phyloP scores from a whole-genome alignment of 208 protist genomes.

The Porcisia hertigi region DNA sequence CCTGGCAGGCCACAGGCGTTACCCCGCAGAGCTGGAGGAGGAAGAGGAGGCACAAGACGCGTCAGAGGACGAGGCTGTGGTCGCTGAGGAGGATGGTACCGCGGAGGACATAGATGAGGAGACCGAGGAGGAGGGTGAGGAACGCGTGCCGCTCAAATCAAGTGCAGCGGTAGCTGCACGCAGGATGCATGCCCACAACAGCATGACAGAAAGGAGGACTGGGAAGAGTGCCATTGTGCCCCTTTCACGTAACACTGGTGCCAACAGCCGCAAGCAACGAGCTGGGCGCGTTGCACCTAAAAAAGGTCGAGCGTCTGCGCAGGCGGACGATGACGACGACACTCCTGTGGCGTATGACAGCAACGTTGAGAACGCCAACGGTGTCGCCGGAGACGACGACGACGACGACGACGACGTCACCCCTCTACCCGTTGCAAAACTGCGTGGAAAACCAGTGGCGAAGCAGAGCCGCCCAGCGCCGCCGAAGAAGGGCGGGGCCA shows the following conservation, averaged over 20 bases:
- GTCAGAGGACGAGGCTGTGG: constrained; percentile 19
- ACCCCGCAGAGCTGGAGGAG: neutral
- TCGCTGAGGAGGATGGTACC: constrained; percentile 23
- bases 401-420: neutral
- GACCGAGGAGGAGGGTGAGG: constrained; percentile 18
- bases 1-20: neutral
- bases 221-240: neutral
- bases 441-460: constrained; percentile 5
- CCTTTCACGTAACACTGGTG: neutral
- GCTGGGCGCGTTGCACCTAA: neutral
- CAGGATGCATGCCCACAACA: constrained; percentile 1
- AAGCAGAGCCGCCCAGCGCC: neutral
- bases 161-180: constrained; percentile 2
- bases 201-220: neutral
- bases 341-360: constrained; percentile 8
- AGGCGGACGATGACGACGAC: constrained; percentile 13
- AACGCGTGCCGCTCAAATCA: neutral
- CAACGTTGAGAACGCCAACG: neutral
- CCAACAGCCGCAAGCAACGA: constrained; percentile 8
- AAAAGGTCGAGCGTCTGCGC: constrained; percentile 7
- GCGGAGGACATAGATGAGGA: constrained; percentile 15
- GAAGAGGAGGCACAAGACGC: constrained; percentile 12
- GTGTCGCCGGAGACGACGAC: neutral
- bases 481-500: constrained; percentile 17
- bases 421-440: neutral